Percentiles rank a stretch among this genome's conserved stretches.
These are phyloP conservation scores for Metschnikowia matae DNA, from an alignment of 805 yeast species.

Conservation along the genomic window DNA sequence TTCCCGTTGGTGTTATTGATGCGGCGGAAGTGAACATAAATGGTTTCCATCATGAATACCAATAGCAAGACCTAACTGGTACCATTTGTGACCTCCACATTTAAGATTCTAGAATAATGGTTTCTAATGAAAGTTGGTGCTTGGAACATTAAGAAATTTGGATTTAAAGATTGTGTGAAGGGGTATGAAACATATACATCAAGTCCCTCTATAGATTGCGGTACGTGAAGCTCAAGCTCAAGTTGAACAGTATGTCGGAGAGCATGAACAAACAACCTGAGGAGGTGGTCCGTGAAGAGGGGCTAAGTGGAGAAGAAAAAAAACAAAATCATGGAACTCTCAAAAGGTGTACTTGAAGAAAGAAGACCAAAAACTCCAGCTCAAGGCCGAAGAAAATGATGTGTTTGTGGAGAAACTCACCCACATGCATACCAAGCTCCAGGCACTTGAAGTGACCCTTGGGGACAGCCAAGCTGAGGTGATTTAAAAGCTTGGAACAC, in stretches of 20 bases:
- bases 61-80: too few species aligned
- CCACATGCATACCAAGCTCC: constrained; percentile 1
- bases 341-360: constrained; percentile 11
- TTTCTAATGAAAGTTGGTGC: too few species aligned
- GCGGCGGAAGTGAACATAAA: too few species aligned
- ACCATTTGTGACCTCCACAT: too few species aligned
- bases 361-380: constrained; percentile 3
- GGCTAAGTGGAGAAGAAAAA: constrained; percentile 3
- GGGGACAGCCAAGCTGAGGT: not conserved
- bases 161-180: too few species aligned
- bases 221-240: constrained; percentile 14
- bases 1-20: too few species aligned
- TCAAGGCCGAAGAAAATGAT: not conserved
- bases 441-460: constrained; percentile 3
- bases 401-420: not conserved
- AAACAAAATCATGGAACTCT: constrained; percentile 11
- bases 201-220: constrained; percentile 34
- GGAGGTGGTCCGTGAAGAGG: constrained; percentile 8
- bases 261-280: not conserved
- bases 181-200: constrained; percentile 47
- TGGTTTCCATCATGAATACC: too few species aligned
- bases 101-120: too few species aligned
- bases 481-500: constrained; percentile 15
- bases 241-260: constrained; percentile 8
- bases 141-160: too few species aligned